Evolutionary conservation across 345 rosid genomes (phyloP), one percentile per base, ranked within the genome.

Genomic region (Eucalyptus regnans): DNA sequence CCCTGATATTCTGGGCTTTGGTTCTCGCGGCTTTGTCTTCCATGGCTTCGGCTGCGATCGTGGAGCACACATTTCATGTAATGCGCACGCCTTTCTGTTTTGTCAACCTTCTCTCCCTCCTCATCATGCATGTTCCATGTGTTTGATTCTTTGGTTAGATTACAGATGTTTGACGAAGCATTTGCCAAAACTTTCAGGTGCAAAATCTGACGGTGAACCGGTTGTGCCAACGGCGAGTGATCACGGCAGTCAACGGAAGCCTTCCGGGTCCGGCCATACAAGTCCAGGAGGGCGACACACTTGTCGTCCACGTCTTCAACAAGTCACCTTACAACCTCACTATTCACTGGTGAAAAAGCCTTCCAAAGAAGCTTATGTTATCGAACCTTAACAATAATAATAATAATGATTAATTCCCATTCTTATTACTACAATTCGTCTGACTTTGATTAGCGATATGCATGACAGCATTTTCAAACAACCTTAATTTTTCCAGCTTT

Each of bases 251-350:
- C 88, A 96, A 97, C 90, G 98, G 95, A 86, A 93, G 93, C 88
- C 86, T 96, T 15, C 99, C 99, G 7, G 99, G 99, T 43, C 99
- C 99, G 18, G 92, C 95, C 5, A 33, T 96, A 86, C 89, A 86
- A 4, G 98, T 89, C 88, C 91, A 86, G 14, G 99, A 96, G 88
- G 99, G 99, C 20, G 99, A 97, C 92, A 94, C 95, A 3, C 94
- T 96, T 22, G 87, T 95, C 48, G 93, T 97, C 88, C 98, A 96
- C 58, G 99, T 96, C 81, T 43, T 93, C 79, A 97, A 97, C 90
- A 66, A 93, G 90, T 97, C 99, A 8, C 99, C 99, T 66, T 96
- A 97, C 90, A 95, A 96, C 93, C 86, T 97, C 81, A 93, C 98
- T 12, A 92, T 97, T 91, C 99, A 97, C 90, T 97, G 99, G 99